Evolutionary conservation across 1,284 basidiomycete species (phyloP), one percentile per base, ranked within the genome.

Genomic region (Pseudozyma pruni): DNA sequence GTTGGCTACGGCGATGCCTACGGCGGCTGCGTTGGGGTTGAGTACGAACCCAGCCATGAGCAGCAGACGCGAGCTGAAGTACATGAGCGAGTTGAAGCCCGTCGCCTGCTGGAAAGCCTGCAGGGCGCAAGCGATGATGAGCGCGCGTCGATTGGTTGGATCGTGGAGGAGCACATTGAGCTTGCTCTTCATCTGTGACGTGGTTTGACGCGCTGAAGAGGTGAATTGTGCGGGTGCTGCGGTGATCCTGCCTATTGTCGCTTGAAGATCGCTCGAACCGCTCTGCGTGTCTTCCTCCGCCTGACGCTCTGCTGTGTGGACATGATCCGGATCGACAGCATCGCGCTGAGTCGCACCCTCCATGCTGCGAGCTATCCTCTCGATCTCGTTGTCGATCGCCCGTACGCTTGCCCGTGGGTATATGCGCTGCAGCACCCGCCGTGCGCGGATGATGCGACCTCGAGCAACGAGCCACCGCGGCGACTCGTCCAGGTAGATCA

Each of bases 401-500:
- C 42, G 46, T 2, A 54, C 39, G 25, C 48, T 54, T 3, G 75
- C 76, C 11, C 41, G 37, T 5, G 78, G 78, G 40, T 78, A 79
- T 38, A 79, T 78, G 4, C 66, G 51, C 44, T 67, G 46, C 29
- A 78, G 40, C n/a, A 72, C 73, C 8, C 54, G 38, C 3, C 78
- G 54, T 3, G 78, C 78, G 9, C 63, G 40, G 8, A 66, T 48
- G 27, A 75, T 57, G 9, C 61, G 52, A 0, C 77, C 76, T 8
- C 55, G 39, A 10, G 58, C 62, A 8, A 76, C 58, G 14, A 76
- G 61, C 77, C 77, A 79, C 16, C 76, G 44, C 16, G 77, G 77
- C 19, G 61, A 68, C 52, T 79, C 77, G 32, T 79, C 76, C 13
- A 79, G 44, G 22, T 75, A 75, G 45, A 76, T 46, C 49, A 79